Percentiles rank a stretch among this genome's conserved stretches.
Conservation (phyloP, 495 filamentous ascomycete genomes). For the Aspergillus affinis region DNA sequence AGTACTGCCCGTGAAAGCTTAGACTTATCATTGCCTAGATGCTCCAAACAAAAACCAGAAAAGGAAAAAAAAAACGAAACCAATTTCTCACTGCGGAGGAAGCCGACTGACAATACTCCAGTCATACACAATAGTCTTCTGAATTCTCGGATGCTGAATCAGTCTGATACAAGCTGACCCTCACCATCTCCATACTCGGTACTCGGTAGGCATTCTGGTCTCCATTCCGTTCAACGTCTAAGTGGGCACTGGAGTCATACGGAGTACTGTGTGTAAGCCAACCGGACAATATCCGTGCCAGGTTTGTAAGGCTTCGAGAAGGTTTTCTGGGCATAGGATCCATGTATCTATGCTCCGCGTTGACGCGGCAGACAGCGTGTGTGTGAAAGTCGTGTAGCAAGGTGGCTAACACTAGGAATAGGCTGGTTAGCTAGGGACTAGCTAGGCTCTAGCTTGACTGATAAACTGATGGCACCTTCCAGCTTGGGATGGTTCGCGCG, state of each 20-base stretch:
- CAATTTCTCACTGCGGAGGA: too few relatives aligned
- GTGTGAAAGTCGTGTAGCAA: too few relatives aligned
- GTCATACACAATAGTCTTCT: too few relatives aligned
- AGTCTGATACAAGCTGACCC: neutral
- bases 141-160: neutral
- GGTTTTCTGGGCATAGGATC: neutral
- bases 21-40: neutral
- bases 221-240: neutral
- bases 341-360: neutral
- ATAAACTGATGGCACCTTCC: neutral
- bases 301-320: neutral
- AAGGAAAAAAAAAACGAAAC: neutral
- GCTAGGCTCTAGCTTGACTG: too few relatives aligned
- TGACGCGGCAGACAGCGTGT: neutral
- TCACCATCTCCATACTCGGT: neutral
- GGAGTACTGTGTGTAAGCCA: neutral
- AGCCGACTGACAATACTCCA: neutral
- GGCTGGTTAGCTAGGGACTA: neutral
- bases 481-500: neutral
- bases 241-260: neutral
- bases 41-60: neutral
- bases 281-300: neutral
- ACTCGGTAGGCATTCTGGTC: neutral
- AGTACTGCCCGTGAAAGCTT: neutral
- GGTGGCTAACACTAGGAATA: too few relatives aligned